phyloP scores from a whole-genome alignment of 2,329 filamentous ascomycete species.

The Paraconiothyrium sp. region DNA sequence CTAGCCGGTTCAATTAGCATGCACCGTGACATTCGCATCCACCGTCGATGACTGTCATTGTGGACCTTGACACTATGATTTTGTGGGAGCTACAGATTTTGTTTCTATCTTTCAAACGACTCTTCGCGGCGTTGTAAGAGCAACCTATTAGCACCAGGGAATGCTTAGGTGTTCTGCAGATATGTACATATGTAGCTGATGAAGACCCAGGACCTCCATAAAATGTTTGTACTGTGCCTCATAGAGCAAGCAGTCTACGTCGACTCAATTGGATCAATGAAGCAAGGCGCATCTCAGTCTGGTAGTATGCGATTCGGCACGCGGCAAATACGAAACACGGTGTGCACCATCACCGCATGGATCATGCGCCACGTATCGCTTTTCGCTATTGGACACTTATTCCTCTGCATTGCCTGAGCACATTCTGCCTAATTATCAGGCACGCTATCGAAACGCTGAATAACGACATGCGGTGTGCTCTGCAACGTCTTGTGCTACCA shows the following conservation, averaged over 20 bases:
- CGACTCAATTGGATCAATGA: not conserved
- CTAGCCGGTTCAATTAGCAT: not conserved
- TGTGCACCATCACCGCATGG: slow-evolving; percentile 17
- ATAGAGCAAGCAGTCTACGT: not conserved
- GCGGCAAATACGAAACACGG: slow-evolving; percentile 9
- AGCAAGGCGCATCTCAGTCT: not conserved
- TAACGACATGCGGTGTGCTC: not conserved
- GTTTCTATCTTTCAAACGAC: too few species aligned
- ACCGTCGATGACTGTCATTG: not conserved
- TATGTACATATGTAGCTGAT: too few species aligned
- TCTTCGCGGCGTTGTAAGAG: too few species aligned
- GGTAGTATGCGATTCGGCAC: slow-evolving; percentile 3
- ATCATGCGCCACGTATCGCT: slow-evolving; percentile 13
- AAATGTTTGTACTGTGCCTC: too few species aligned
- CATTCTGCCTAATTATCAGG: slow-evolving; percentile 16
- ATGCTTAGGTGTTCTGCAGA: not conserved
- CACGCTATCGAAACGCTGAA: slow-evolving; percentile 15
- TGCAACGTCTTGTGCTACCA: slow-evolving; percentile 16
- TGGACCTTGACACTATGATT: too few species aligned
- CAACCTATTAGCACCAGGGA: too few species aligned
- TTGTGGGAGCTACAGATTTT: too few species aligned
- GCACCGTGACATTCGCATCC: not conserved
- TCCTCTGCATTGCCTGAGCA: slow-evolving; percentile 1
- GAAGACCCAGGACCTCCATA: too few species aligned
- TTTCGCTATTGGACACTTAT: slow-evolving; percentile 3